Conservation (phyloP, 148 eudicot species). For the Talinum fruticosum region DNA sequence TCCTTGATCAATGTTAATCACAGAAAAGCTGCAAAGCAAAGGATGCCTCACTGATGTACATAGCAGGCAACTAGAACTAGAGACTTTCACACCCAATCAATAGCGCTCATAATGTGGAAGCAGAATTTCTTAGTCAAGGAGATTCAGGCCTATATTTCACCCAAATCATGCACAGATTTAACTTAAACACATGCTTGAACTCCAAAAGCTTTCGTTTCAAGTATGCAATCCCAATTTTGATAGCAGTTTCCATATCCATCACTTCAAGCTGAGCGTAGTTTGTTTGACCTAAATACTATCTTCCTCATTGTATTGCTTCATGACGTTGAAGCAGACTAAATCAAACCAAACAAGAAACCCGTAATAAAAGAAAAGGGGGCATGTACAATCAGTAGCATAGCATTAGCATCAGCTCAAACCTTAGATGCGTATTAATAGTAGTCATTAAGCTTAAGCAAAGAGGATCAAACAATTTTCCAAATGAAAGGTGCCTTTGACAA, state of each 20-base stretch:
- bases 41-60: background rate
- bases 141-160: background rate
- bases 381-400: background rate
- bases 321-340: too few relatives aligned
- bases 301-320: background rate
- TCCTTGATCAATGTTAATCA: background rate
- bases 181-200: background rate
- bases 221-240: background rate
- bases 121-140: background rate
- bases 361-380: background rate
- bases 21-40: background rate
- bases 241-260: background rate
- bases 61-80: background rate
- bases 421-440: background rate
- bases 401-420: background rate
- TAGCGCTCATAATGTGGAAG: background rate
- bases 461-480: background rate
- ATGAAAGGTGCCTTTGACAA: background rate
- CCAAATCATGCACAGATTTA: background rate
- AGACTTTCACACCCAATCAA: background rate
- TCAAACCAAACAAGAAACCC: background rate
- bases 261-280: background rate
- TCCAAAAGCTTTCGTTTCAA: background rate
- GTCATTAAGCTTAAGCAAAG: background rate
- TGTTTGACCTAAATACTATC: background rate